Evolutionary conservation across 257 asterid species (phyloP), one percentile per base, ranked within the genome.

Genomic region (Lycium barbarum): DNA sequence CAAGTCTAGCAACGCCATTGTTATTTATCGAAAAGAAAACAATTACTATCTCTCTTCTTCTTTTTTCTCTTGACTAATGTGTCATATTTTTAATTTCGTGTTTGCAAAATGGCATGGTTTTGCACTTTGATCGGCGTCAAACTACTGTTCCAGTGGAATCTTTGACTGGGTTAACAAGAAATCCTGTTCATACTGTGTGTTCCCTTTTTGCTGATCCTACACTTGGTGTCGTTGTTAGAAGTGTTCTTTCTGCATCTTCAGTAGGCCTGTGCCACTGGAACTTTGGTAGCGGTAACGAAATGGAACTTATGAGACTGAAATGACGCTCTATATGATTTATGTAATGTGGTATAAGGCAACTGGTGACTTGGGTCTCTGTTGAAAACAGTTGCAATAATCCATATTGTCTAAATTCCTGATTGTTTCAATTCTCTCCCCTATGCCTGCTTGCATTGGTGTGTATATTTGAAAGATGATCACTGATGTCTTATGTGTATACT

Each of bases 231-330:
- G 91, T 79, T n/a, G n/a, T n/a, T n/a, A n/a, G n/a, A n/a, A n/a
- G n/a, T n/a, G n/a, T n/a, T n/a, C n/a, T n/a, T n/a, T 89, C 94
- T 85, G 98, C 99, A 84, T 97, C 99, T 72, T 93, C 99, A 53
- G 90, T 84, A 87, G 99, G 99, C 73, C 80, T 97, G 83, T 97
- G 98, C 84, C 93, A 90, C 82, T 95, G 98, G 96, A 90, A 40
- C n/a, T n/a, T n/a, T n/a, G n/a, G n/a, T n/a, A n/a, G n/a, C n/a
- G n/a, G n/a, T n/a, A n/a, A n/a, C n/a, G n/a, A n/a, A n/a, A n/a
- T n/a, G n/a, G n/a, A n/a, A n/a, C n/a, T n/a, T n/a, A n/a, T n/a
- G n/a, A n/a, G n/a, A n/a, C n/a, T n/a, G n/a, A n/a, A n/a, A n/a
- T n/a, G n/a, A n/a, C n/a, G n/a, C n/a, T n/a, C n/a, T n/a, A n/a